Base-by-base conservation (phyloP, 306 rosid genomes). In the Fragaria iinumae region DNA sequence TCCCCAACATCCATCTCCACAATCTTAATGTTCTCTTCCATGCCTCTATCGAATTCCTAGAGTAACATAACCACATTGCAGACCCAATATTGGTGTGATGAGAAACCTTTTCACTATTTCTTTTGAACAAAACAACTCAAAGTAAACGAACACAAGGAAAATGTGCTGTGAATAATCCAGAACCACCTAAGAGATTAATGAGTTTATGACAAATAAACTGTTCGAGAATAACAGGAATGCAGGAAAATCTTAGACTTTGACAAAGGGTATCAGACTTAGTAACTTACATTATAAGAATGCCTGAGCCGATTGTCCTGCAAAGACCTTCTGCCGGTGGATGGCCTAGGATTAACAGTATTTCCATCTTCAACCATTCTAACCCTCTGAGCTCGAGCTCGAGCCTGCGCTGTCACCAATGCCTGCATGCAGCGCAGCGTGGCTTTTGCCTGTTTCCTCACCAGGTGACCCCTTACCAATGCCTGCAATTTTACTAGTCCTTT, bases 401-500 rank as follows among this genome's bases (percentile, higher is more conserved):
- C 93, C 78, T 94, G 98, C 25, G 89, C 96, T 27, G 92, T 92
- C 75, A 94, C 87, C 89, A 94, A 83, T 68, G 97, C 97, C 85
- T 92, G 98, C 97, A 94, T 92, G 77, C 93, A 88, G 72, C 95
- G 81, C 17, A 92, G 79, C 20, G 97, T 90, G 57, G 83, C 92
- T 12, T 87, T 89, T 59, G 97, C 97, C 25, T 89, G 96, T 75
- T 87, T 90, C 72, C 97, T 92, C 85, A 94, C 95, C 65, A 92
- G 83, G 79, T 92, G 98, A 41, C 98, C 98, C 79, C 97, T 92
- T 67, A 88, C 96, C 71, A 94, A 76, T 55, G 97, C 98, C 80
- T 94, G 98, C 83, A 94, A 80, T 88, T 91, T 94, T 83, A 94
- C 98, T 47, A 94, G 11, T 50, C 98, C 97, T 78, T 86, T 92